Base-by-base conservation (phyloP, 2,329 filamentous ascomycete species). In the Microdochium bolleyi region DNA sequence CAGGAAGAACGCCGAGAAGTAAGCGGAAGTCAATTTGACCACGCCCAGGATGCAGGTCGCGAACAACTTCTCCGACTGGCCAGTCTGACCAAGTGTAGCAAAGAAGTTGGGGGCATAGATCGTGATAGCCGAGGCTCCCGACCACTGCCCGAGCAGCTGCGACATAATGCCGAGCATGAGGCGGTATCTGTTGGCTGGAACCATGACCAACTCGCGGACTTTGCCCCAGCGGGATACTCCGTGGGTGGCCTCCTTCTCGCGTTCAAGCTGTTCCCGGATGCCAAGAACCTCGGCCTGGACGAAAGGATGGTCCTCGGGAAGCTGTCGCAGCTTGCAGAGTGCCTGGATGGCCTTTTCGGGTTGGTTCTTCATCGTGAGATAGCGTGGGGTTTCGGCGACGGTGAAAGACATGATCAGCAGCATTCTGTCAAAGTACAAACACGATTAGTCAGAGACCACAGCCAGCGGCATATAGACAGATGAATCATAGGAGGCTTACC, bases 61-160 rank as follows among this genome's bases (percentile, higher is more conserved):
- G 52, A 81, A 75, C 1, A 83, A 71, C 56, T 76, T 64, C 72
- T 82, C 78, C 25, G 74, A 74, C 52, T 73, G 70, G 1, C 79
- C 79, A 1, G 71, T 75, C 24, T 75, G 74, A 8, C 79, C 80
- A 49, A 82, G 71, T 57, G 81, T 70, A 3, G 66, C 70, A 58
- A 83, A 83, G 54, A 82, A 77, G 51, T 79, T 68, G 0, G 77
- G 72, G 0, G 79, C 79, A 58, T 83, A 82, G 49, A 82, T 73
- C 1, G 79, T 82, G 59, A 82, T 81, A 4, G 60, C 63, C 34
- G 65, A 67, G 2, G 70, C 70, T 1, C 72, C 72, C 4, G 61
- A 64, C 71, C 71, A 75, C 51, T 75, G 74, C 3, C 65, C 57
- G 1, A 76, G 65, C 3, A 77, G 53, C 55, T 76, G 73, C 0